Percentiles rank a stretch among this genome's conserved stretches.
These are phyloP conservation scores for Lupinus albus DNA, from an alignment of 306 rosid genomes.

Conservation along the genomic window DNA sequence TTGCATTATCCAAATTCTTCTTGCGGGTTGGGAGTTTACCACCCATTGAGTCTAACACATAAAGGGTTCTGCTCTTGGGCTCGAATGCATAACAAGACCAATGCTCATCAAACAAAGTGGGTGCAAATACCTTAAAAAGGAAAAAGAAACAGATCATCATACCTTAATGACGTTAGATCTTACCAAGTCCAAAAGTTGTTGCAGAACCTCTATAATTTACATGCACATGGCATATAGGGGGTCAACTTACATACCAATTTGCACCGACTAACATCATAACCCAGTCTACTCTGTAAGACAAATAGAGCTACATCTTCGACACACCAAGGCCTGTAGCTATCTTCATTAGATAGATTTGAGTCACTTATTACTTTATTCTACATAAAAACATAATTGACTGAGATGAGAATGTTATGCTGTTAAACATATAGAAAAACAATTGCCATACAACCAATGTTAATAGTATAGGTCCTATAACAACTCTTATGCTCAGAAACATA, in stretches of 20 bases:
- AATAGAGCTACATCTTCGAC: constrained; percentile 33
- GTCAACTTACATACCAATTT: constrained; percentile 27
- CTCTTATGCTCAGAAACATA: not conserved
- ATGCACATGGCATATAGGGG: not conserved
- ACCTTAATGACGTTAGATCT: not conserved
- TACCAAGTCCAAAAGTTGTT: not conserved
- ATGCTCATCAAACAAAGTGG: constrained; percentile 33
- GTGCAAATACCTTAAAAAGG: constrained; percentile 34
- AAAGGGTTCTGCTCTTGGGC: constrained; percentile 25
- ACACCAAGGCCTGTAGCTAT: constrained; percentile 36
- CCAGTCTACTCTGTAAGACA: constrained; percentile 22
- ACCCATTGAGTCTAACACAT: constrained; percentile 33
- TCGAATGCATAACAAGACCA: constrained; percentile 36
- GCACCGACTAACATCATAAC: constrained; percentile 37
- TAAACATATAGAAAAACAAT: constrained; percentile 16
- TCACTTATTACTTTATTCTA: constrained; percentile 16
- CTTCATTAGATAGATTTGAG: constrained; percentile 14
- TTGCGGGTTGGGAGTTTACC: constrained; percentile 14
- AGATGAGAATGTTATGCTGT: constrained; percentile 7
- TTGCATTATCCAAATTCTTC: constrained; percentile 41
- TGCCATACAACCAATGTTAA: not conserved
- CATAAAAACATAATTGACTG: constrained; percentile 19
- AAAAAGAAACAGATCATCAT: constrained; percentile 10
- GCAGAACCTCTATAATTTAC: not conserved
- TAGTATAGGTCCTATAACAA: constrained; percentile 12